Conservation (phyloP, 129 eudicot genomes). For the Flaveria bidentis region DNA sequence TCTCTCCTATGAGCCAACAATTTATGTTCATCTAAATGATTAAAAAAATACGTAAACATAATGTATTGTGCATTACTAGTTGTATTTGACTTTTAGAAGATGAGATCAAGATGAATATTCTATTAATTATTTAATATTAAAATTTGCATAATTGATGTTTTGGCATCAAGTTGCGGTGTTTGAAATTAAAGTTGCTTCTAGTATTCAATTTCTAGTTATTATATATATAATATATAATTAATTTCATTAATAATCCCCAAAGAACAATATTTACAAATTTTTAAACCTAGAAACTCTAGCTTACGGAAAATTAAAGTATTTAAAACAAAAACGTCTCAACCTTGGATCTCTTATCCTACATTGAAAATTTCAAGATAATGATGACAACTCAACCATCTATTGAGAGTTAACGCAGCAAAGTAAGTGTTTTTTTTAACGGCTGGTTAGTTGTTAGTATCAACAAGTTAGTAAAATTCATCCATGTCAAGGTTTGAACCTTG, state of each 20-base stretch:
- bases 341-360: conserved; percentile 12
- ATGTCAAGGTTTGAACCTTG: too few species aligned
- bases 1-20: too few species aligned
- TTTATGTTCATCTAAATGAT: neutral
- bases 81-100: conserved; percentile 32
- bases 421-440: too few species aligned
- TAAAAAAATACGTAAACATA: conserved; percentile 6
- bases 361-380: conserved; percentile 1
- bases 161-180: conserved; percentile 31
- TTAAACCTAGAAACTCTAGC: neutral
- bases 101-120: conserved; percentile 18
- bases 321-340: conserved; percentile 4
- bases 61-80: conserved; percentile 31
- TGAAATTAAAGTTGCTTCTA: conserved; percentile 29
- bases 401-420: neutral
- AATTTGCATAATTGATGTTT: conserved; percentile 37
- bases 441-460: too few species aligned
- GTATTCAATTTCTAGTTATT: neutral
- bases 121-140: conserved; percentile 29
- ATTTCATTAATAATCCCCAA: neutral
- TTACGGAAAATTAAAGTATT: neutral
- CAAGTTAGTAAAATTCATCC: too few species aligned
- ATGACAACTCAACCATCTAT: conserved; percentile 1
- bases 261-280: neutral
- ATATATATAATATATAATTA: neutral